Base-by-base conservation (phyloP, 1,139 yeast species). In the Wickerhamomyces sp. region DNA sequence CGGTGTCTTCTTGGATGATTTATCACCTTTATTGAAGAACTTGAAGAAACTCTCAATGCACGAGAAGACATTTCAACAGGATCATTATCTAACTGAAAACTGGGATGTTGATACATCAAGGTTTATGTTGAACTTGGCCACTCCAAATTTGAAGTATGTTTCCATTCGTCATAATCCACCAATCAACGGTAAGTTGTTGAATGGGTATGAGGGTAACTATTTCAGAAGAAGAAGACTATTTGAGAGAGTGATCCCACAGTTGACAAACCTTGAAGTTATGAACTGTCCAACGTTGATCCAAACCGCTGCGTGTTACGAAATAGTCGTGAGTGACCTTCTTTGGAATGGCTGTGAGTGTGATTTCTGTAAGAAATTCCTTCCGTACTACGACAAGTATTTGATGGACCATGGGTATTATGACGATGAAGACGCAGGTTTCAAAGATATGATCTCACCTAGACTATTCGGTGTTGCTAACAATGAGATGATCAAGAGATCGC, bases 331-430 rank as follows among this genome's bases (percentile, higher is more conserved):
- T 37, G 81, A 78, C 41, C 45, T 82, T 35, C 55, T 83, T 27
- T 83, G 89, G 88, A 82, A 80, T 52, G 89, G 89, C 0, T 82
- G 91, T 54, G 69, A 68, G 36, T 82, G 93, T 52, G 41, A 45
- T 0, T 72, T 68, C 43, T 82, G 93, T 49, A 49, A 50, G 4
- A 35, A 58, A 24, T 69, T 68, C 35, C 57, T 82, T 19, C 67
- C 66, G 0, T 44, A 68, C 11, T 61, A 78, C 32, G 93, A 83
- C 46, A 64, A 70, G 15, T 80, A 66, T 44, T 54, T 81, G 35
- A 68, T 78, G 68, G 68, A 70, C 36, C 91, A 83, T 48, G 75
- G 75, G 37, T 78, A 75, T 51, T 78, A 66, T 46, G 72, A 72
- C 40, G 51, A 53, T 4, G 52, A 60, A 2, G 59, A 62, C 9